Percentiles rank a stretch among this genome's conserved stretches.
These are phyloP conservation scores for Fomitopsis schrenkii DNA, from an alignment of 1,284 basidiomycete genomes.

Conservation along the genomic window DNA sequence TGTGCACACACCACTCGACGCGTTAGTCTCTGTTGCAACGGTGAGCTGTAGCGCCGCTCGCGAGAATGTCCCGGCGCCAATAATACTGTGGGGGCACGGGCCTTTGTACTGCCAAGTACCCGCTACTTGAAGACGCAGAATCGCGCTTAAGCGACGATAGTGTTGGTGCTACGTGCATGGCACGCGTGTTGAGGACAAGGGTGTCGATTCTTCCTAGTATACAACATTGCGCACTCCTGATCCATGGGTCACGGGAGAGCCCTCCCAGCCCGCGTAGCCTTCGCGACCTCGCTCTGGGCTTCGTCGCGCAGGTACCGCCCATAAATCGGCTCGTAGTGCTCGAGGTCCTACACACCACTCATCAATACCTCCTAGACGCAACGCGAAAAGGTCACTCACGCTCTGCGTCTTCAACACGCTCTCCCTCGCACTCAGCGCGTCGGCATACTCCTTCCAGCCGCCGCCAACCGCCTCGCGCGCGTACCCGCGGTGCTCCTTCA, in stretches of 20 bases:
- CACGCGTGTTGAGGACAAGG: no score
- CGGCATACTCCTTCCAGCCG: conserved; percentile 44
- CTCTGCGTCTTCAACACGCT: conserved; percentile 48
- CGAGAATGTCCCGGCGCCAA: no score
- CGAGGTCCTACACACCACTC: conserved; percentile 33
- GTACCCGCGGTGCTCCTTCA: conserved; percentile 48
- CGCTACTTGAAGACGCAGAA: no score
- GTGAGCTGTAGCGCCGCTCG: no score
- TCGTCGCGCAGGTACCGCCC: conserved; percentile 52
- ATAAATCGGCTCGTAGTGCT: conserved; percentile 49
- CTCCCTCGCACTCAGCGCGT: conserved; percentile 37
- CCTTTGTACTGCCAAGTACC: no score
- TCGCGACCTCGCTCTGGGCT: conserved; percentile 58
- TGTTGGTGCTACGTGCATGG: no score
- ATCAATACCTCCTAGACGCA: conserved; percentile 10
- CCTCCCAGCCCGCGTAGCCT: conserved; percentile 48
- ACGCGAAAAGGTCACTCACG: conserved; percentile 38
- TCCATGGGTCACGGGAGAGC: conserved; percentile 35
- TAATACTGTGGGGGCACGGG: no score
- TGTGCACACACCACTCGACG: no score
- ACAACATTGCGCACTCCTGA: neutral
- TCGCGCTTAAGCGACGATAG: no score
- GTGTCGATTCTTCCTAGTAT: neutral
- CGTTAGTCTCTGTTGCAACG: no score
- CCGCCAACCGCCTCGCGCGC: conserved; percentile 38